These are phyloP conservation scores for Medicago arabica DNA, from an alignment of 306 rosid genomes.

Conservation along the genomic window DNA sequence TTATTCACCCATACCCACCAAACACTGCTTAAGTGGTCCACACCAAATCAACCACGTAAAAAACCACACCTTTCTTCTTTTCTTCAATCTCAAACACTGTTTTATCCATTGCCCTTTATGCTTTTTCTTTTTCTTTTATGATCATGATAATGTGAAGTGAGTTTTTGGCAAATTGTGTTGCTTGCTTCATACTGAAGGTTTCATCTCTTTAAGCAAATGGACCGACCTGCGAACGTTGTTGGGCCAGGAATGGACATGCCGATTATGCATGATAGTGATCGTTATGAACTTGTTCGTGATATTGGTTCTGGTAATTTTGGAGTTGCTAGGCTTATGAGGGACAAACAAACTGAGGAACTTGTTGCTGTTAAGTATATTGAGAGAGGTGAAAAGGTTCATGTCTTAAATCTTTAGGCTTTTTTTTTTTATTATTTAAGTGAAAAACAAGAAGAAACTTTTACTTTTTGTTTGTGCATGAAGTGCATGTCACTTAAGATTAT, in stretches of 20 bases:
- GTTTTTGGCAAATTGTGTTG: conserved; percentile 27
- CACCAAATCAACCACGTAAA: conserved; percentile 50
- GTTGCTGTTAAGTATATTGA: conserved; percentile 97
- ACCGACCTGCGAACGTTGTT: conserved; percentile 62
- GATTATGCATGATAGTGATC: conserved; percentile 92
- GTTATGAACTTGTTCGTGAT: conserved; percentile 86
- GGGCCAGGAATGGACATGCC: conserved; percentile 89
- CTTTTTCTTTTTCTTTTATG: conserved; percentile 3
- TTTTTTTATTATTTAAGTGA: not conserved
- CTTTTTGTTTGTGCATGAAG: not conserved
- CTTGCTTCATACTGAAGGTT: conserved; percentile 31
- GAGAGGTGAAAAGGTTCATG: conserved; percentile 97
- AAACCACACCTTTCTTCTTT: conserved; percentile 28
- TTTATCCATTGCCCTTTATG: not conserved
- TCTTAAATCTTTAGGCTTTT: conserved; percentile 4
- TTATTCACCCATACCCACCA: conserved; percentile 54
- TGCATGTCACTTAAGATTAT: not conserved
- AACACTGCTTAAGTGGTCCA: conserved; percentile 45
- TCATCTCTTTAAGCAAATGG: conserved; percentile 47
- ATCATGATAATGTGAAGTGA: conserved; percentile 44
- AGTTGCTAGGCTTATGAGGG: conserved; percentile 93
- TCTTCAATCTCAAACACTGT: conserved; percentile 34
- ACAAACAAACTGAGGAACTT: conserved; percentile 82
- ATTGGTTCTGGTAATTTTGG: conserved; percentile 97
- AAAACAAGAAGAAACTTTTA: not conserved